Base-by-base conservation (phyloP, 306 rosid species). In the Casuarina glauca region DNA sequence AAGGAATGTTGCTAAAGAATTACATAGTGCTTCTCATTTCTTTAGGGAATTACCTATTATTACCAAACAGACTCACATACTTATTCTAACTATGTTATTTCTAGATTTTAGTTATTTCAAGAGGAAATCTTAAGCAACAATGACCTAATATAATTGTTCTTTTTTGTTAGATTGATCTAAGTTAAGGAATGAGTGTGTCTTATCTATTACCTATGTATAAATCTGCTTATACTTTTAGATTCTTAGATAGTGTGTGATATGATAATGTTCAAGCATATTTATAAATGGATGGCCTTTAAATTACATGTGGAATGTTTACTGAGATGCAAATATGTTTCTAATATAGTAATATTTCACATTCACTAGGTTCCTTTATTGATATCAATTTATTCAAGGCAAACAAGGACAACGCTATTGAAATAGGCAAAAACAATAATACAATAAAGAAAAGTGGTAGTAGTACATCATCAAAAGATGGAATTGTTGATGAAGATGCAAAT, bases 401-500 rank as follows among this genome's bases (percentile, higher is more conserved):
- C 81, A 91, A 89, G 80, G 96, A 88, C 84, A 93, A 72, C 70
- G 82, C 86, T 11, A 73, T 85, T 51, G 94, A 87, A 84, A 84
- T 89, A 20, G 79, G 83, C 15, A 90, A 81, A 74, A 81, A 66
- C 36, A 54, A 54, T 74, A 79, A 61, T 79, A 71, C 81, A 69
- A 74, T 85, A 69, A 93, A 83, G 68, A 79, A 69, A 80, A 85
- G 71, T 54, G 72, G 80, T 85, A 78, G 64, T 73, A 73, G 69
- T 38, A 51, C 73, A 74, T 86, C 85, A 9, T 86, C 77, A 81
- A 82, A 75, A 74, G 91, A 86, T 82, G 97, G 82, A 69, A 46
- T 95, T 41, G 96, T 91, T 5, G 96, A 95, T 72, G 96, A 95
- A 86, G 99, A 95, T 87, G 91, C 97, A 70, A 95, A 95, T 83